Conservation (phyloP, 2,329 filamentous ascomycete species). For the Aspergillus fijiensis region DNA sequence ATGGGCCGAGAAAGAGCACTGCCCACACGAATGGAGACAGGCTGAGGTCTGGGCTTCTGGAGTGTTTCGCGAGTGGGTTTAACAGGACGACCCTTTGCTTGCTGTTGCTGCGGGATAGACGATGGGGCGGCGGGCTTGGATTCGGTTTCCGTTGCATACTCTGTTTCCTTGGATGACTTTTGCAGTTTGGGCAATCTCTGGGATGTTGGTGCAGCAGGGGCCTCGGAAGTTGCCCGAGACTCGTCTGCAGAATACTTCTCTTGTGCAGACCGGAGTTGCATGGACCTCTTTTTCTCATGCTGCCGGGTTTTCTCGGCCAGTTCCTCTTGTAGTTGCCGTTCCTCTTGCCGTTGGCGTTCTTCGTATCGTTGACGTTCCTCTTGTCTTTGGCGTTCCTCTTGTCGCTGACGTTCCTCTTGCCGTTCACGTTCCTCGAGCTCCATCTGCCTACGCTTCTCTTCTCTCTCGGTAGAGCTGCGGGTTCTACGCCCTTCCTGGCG, state of each 20-base stretch:
- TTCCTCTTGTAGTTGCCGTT: conserved; percentile 39
- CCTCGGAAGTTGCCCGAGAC: conserved; percentile 24
- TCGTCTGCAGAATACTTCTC: conserved; percentile 34
- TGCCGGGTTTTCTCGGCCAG: conserved; percentile 23
- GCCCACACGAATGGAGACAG: conserved; percentile 51
- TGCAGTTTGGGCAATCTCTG: conserved; percentile 29
- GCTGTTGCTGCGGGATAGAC: conserved; percentile 25
- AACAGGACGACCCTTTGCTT: conserved; percentile 43
- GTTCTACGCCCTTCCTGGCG: conserved; percentile 50
- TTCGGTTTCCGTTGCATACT: conserved; percentile 26
- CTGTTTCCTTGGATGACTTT: conserved; percentile 33
- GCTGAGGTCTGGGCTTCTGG: conserved; percentile 48
- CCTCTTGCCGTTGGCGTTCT: conserved; percentile 15
- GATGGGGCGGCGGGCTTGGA: conserved; percentile 29
- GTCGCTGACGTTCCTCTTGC: too few relatives aligned
- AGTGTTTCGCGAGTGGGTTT: conserved; percentile 45
- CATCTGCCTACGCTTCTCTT: conserved; percentile 41
- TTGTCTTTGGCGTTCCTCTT: too few relatives aligned
- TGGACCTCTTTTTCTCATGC: conserved; percentile 35
- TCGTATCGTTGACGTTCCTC: too few relatives aligned
- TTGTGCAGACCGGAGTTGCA: conserved; percentile 33
- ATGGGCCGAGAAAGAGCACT: conserved; percentile 48
- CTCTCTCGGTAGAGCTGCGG: conserved; percentile 59
- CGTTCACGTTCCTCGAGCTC: conserved; percentile 24
- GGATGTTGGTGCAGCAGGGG: conserved; percentile 23